Base-by-base conservation (phyloP, 1,284 basidiomycete species). In the Apiotrichum porosum region DNA sequence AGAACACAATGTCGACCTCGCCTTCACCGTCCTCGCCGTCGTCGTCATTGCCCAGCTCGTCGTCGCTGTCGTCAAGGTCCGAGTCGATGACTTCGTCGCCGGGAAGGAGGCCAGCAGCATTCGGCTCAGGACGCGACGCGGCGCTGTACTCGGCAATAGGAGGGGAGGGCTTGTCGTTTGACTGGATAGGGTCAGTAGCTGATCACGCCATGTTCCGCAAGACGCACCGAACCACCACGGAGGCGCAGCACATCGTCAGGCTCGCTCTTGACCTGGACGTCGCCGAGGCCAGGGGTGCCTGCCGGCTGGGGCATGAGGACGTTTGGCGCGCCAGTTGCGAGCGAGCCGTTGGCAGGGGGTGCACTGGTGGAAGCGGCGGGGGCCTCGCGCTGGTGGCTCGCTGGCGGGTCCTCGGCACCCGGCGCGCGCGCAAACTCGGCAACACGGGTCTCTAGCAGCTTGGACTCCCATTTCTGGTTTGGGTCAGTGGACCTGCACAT, bases 1-100 rank as follows among this genome's bases (percentile, higher is more conserved):
- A 97, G 63, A 97, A 94, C 31, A 98, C 90, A 48, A 97, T 92
- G 69, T 99, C 93, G 1, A 83, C 82, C 76, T 53, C 72, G 18
- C 71, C 73, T 14, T 75, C 77, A 10, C 74, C 76, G 9, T 73
- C 72, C 9, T 71, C 74, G 10, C 69, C 75, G 17, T 74, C 72
- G 3, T 58, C 72, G 28, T 71, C 72, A 33, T 74, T 72, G 40
- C 79, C 84, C 41, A 85, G 82, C 40, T 83, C 85, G 31, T 83
- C 84, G 8, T 73, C 68, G 1, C 88, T 89, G 65, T 97, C 94
- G 72, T 98, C 94, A 38, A 98, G 75, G 66, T 98, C 94, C 49
- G 88, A 93, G 63, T 94, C 93, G 66, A 98, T 97, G 22, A 86
- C 88, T 66, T 98, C 92, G 35, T 78, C 76, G 47, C 78, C 75